phyloP scores from a whole-genome alignment of 352 stramenopile species.

The Globisporangium spinosum region DNA sequence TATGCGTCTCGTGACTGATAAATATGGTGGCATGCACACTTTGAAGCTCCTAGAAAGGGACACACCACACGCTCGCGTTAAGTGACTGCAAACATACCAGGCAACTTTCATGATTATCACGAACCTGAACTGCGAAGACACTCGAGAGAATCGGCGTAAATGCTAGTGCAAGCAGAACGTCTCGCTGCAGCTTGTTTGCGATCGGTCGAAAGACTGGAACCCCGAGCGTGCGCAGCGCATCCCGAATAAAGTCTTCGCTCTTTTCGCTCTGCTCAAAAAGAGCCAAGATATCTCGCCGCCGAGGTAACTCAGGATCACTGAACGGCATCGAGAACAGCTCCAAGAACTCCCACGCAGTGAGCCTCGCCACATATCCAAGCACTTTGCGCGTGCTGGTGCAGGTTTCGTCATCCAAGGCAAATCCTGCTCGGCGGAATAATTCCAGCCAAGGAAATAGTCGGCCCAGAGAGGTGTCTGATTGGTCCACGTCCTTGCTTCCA shows the following conservation, averaged over 20 bases:
- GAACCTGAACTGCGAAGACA: conserved; percentile 80
- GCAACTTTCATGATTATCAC: background rate
- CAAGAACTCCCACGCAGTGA: conserved; percentile 74
- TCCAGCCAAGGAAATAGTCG: conserved; percentile 67
- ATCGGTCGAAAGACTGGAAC: conserved; percentile 50
- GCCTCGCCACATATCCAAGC: conserved; percentile 32
- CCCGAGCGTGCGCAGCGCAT: conserved; percentile 40
- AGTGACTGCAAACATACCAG: background rate
- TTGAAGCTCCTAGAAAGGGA: conserved; percentile 46
- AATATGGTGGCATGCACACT: conserved; percentile 59
- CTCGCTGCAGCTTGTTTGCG: conserved; percentile 27
- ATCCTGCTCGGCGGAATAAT: conserved; percentile 56
- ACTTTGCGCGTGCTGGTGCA: conserved; percentile 33
- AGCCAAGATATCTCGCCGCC: conserved; percentile 55
- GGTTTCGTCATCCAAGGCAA: conserved; percentile 51
- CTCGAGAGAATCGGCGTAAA: conserved; percentile 71
- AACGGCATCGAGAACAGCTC: conserved; percentile 84
- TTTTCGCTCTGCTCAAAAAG: conserved; percentile 58
- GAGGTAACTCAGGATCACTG: conserved; percentile 49
- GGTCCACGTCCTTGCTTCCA: conserved; percentile 2
- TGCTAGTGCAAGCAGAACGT: conserved; percentile 55
- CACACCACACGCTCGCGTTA: conserved; percentile 3
- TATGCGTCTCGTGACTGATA: conserved; percentile 43
- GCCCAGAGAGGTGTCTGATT: conserved; percentile 6
- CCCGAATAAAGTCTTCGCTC: conserved; percentile 53